These are phyloP conservation scores for Eimeria maxima DNA, from an alignment of 169 alveolate genomes.

Conservation along the genomic window DNA sequence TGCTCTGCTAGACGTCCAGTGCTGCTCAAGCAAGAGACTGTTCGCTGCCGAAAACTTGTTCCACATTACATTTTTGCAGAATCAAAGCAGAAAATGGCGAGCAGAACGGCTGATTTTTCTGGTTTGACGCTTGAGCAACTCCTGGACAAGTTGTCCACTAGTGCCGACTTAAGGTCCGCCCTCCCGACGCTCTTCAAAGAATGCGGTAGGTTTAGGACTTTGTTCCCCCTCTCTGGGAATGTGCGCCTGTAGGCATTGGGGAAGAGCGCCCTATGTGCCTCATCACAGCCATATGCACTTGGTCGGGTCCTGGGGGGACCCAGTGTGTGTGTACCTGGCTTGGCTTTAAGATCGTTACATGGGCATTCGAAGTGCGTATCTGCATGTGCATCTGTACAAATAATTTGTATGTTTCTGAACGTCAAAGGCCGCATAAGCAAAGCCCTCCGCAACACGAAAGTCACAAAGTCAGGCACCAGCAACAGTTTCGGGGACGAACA, in stretches of 20 bases:
- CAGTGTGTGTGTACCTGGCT: not conserved
- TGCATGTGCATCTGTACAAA: not conserved
- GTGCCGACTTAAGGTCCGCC: constrained; percentile 2
- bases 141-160: not conserved
- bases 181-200: constrained; percentile 34
- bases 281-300: not conserved
- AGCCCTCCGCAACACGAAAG: constrained; percentile 78
- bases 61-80: not conserved
- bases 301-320: not conserved
- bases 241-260: not conserved
- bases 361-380: not conserved
- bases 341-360: not conserved
- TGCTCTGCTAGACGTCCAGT: not conserved
- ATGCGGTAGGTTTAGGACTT: constrained; percentile 19
- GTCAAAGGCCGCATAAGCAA: constrained; percentile 45
- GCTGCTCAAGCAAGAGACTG: not conserved
- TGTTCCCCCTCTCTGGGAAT: not conserved
- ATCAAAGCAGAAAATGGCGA: not conserved
- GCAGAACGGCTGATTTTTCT: not conserved
- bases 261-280: not conserved
- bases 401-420: not conserved
- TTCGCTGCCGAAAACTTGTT: not conserved
- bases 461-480: constrained; percentile 63
- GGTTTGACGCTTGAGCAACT: constrained; percentile 5
- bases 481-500: constrained; percentile 84